A percentile compares a stretch with the other conserved stretches of the same genome.
phyloP scores from a whole-genome alignment of 345 rosid species.

The Barbarea vulgaris region DNA sequence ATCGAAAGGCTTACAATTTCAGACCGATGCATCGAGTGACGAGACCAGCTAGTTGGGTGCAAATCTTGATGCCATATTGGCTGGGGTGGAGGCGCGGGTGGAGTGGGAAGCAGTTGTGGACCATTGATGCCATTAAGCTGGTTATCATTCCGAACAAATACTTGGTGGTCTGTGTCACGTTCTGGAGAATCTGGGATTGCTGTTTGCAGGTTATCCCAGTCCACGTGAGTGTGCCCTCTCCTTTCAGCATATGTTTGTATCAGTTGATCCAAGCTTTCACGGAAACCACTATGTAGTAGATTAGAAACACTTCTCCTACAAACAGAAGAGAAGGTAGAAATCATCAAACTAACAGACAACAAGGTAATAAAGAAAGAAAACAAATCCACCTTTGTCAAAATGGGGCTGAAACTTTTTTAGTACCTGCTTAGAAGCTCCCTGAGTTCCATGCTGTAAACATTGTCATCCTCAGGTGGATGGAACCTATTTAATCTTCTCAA shows the following conservation, averaged over 20 bases:
- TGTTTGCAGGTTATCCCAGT: conserved; percentile 81
- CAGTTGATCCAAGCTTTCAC: conserved; percentile 95
- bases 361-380: neutral
- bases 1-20: conserved; percentile 67
- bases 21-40: conserved; percentile 84
- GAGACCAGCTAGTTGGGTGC: conserved; percentile 85
- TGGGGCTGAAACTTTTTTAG: neutral
- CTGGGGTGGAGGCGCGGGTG: conserved; percentile 92
- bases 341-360: neutral
- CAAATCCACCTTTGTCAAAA: neutral
- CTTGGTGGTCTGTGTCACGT: conserved; percentile 64
- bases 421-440: conserved; percentile 98
- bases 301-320: conserved; percentile 95
- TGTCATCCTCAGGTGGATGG: conserved; percentile 94
- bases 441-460: conserved; percentile 94
- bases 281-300: conserved; percentile 97
- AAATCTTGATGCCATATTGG: conserved; percentile 95
- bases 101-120: conserved; percentile 70
- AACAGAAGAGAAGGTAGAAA: conserved; percentile 2
- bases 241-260: conserved; percentile 95
- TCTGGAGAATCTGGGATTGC: conserved; percentile 64
- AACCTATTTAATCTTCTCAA: conserved; percentile 83
- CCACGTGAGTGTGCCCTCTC: conserved; percentile 80
- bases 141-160: conserved; percentile 61
- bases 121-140: conserved; percentile 54